Base-by-base conservation (phyloP, 495 filamentous ascomycete genomes). In the Neurospora sp. region DNA sequence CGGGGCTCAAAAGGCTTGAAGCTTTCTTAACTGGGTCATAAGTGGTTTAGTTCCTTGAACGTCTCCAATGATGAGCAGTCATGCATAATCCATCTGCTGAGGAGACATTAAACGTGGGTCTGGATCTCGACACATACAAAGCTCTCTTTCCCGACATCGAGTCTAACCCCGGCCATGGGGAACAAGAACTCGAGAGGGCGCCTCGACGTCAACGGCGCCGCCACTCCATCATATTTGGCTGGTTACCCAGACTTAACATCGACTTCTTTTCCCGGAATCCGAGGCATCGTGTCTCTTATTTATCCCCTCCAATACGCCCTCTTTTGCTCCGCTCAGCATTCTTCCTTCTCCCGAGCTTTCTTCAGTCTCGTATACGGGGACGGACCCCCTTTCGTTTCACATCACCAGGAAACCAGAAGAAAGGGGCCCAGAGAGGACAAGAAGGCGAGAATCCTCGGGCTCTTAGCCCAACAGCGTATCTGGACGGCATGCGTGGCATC, bases 401-500 rank as follows among this genome's bases (percentile, higher is more conserved):
- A 16, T 14, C 1, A 61, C 53, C 22, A 7, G 27, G 14, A 31
- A 16, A 35, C 40, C 70, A 22, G 18, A 42, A 27, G 20, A 22
- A 35, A 27, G n/a, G 35, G 41, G 42, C 68, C 73, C 35, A 74
- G 74, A n/a, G 74, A 77, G 40, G 40, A 8, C 3, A 18, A 20
- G 18, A 8, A 3, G 48, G 74, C 76, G 16, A 74, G 76, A 27
- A 72, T 76, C 27, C 48, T 61, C 18, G 77, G 75, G 35, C 73
- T 74, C 72, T 80, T 46, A 70, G 74, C 53, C 82, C 85, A 9
- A 89, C 88, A 3, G 82, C 87, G 14, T 88, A 88, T 75, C 84
- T 89, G 42, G 85, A 88, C 76, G 88, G 88, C 42, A 81, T 90
- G 74, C 85, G 88, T 73, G 88, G 88, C 38, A 79, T 90, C 59